Evolutionary conservation across 2,329 filamentous ascomycete genomes (phyloP).

Genomic region (Ploettnerulaceae sp.): DNA sequence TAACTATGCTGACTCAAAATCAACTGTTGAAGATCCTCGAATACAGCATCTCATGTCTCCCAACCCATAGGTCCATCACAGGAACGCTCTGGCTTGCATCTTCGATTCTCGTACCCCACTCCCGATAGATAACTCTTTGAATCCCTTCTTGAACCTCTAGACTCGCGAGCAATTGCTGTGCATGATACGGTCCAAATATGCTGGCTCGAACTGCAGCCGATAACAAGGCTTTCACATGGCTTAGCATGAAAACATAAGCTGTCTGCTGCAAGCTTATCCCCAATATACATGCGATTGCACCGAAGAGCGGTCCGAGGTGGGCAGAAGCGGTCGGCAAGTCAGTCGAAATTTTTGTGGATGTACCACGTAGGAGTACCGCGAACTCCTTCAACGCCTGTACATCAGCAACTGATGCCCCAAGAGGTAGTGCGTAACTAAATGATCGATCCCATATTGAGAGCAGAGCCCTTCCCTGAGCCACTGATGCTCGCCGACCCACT

Average conservation of each 20-base stretch:
- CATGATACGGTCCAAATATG: slow-evolving; percentile 76
- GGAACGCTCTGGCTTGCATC: slow-evolving; percentile 72
- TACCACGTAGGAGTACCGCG: slow-evolving; percentile 22
- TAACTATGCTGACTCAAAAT: slow-evolving; percentile 35
- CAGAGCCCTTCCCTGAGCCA: slow-evolving; percentile 71
- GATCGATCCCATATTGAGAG: slow-evolving; percentile 73
- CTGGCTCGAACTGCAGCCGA: slow-evolving; percentile 73
- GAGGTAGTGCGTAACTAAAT: slow-evolving; percentile 43
- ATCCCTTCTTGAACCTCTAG: slow-evolving; percentile 53
- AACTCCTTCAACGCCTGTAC: slow-evolving; percentile 28
- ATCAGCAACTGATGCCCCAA: slow-evolving; percentile 24
- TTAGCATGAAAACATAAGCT: slow-evolving; percentile 70
- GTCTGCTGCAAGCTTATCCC: slow-evolving; percentile 57
- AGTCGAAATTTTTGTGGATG: slow-evolving; percentile 19
- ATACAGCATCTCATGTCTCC: slow-evolving; percentile 76
- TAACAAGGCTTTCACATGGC: slow-evolving; percentile 70
- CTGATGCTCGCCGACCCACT: slow-evolving; percentile 70
- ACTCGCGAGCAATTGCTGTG: slow-evolving; percentile 66
- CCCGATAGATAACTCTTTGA: slow-evolving; percentile 50
- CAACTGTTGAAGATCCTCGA: slow-evolving; percentile 79
- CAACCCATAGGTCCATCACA: slow-evolving; percentile 77
- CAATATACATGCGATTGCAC: slow-evolving; percentile 58
- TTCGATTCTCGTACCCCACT: slow-evolving; percentile 55
- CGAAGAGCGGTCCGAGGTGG: slow-evolving; percentile 68
- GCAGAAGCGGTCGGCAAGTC: slow-evolving; percentile 46